Conservation (phyloP, 805 yeast genomes). For the Lachancea nothofagi region DNA sequence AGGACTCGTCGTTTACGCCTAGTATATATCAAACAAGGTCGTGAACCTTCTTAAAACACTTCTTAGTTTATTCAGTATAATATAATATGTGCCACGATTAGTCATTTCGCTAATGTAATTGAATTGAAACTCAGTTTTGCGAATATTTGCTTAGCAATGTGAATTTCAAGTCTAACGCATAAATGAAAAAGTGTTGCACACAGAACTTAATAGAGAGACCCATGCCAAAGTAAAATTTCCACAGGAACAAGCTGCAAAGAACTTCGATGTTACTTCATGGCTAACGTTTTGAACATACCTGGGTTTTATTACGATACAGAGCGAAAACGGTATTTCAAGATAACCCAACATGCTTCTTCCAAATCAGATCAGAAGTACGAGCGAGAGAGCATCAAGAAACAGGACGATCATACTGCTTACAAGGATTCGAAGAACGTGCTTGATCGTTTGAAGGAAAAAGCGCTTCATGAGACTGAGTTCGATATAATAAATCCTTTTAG, state of each 20-base stretch:
- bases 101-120: neutral
- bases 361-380: constrained; percentile 1
- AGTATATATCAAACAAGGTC: too few relatives aligned
- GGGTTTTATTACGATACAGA: constrained; percentile 27
- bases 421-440: neutral
- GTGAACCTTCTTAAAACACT: too few relatives aligned
- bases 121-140: too few relatives aligned
- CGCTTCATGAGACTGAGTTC: neutral
- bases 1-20: too few relatives aligned
- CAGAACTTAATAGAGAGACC: too few relatives aligned
- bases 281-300: constrained; percentile 17
- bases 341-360: constrained; percentile 1
- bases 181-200: too few relatives aligned
- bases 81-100: neutral
- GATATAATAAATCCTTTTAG: neutral
- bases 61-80: neutral
- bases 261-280: constrained; percentile 1
- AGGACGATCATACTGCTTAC: neutral
- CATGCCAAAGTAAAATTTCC: neutral
- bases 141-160: too few relatives aligned
- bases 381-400: constrained; percentile 3
- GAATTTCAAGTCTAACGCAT: too few relatives aligned
- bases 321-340: constrained; percentile 23
- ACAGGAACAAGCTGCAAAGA: neutral
- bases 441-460: neutral